phyloP scores from a whole-genome alignment of 805 yeast species.

The Zygotorulaspora danielsina region DNA sequence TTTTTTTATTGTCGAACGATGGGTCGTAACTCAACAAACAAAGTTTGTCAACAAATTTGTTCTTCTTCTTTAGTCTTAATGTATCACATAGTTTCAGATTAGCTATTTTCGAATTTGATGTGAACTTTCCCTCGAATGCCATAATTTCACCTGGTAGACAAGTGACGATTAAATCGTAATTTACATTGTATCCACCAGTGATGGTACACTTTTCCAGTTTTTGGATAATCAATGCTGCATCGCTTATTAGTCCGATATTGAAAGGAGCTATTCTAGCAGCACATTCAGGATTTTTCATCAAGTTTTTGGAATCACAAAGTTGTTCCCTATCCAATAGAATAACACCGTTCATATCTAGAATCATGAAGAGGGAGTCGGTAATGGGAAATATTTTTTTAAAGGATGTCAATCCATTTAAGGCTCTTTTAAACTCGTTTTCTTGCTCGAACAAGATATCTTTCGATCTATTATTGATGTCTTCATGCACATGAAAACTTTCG shows the following conservation, averaged over 20 bases:
- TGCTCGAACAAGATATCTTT: neutral
- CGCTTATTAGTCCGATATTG: slow-evolving; percentile 25
- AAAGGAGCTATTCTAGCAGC: slow-evolving; percentile 20
- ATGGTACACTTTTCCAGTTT: slow-evolving; percentile 7
- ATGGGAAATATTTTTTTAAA: slow-evolving; percentile 28
- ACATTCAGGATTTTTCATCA: slow-evolving; percentile 6
- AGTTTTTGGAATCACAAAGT: slow-evolving; percentile 11
- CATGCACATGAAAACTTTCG: slow-evolving; percentile 16
- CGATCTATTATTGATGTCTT: neutral
- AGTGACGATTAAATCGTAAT: slow-evolving; percentile 19
- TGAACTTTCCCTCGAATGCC: slow-evolving; percentile 22
- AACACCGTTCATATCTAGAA: slow-evolving; percentile 25
- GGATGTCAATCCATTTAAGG: slow-evolving; percentile 15
- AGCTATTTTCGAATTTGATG: slow-evolving; percentile 20
- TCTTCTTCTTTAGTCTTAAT: slow-evolving; percentile 12
- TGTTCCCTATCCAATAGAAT: slow-evolving; percentile 20
- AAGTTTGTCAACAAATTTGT: slow-evolving; percentile 23
- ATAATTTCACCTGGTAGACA: slow-evolving; percentile 23
- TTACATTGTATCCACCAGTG: slow-evolving; percentile 7
- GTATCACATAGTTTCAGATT: slow-evolving; percentile 19
- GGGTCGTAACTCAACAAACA: slow-evolving; percentile 17
- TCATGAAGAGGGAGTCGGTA: slow-evolving; percentile 21
- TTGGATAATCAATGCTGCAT: slow-evolving; percentile 19
- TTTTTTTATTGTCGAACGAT: slow-evolving; percentile 7
- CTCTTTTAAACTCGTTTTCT: slow-evolving; percentile 5